Evolutionary conservation across 2,329 filamentous ascomycete species (phyloP).

Genomic region (Didymella glomerata): DNA sequence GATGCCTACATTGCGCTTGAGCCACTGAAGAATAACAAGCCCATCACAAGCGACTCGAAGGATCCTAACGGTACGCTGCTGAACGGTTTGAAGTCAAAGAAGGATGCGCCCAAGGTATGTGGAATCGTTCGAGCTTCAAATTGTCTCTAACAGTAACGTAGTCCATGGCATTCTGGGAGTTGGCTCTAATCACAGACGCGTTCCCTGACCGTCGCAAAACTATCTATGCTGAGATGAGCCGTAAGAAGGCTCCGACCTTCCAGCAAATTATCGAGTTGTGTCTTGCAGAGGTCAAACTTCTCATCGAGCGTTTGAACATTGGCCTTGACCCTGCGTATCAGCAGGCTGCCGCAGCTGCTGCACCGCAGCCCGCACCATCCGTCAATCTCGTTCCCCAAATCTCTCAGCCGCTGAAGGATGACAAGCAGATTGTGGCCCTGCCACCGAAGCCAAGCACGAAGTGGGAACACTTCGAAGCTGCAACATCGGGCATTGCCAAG

Average conservation of each 20-base stretch:
- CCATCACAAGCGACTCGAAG: conserved; percentile 83
- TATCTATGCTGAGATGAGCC: conserved; percentile 88
- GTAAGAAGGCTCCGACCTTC: conserved; percentile 81
- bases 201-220: conserved; percentile 78
- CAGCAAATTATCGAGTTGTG: conserved; percentile 77
- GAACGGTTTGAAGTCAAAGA: conserved; percentile 83
- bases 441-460: conserved; percentile 50
- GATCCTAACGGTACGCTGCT: conserved; percentile 91
- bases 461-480: conserved; percentile 38
- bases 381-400: conserved; percentile 61
- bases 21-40: conserved; percentile 83
- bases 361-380: conserved; percentile 35
- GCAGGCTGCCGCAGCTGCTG: conserved; percentile 23
- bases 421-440: conserved; percentile 56
- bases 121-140: background rate
- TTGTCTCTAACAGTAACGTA: conserved; percentile 46
- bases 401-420: conserved; percentile 58
- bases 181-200: conserved; percentile 78
- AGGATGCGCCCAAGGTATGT: conserved; percentile 74
- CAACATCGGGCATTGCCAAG: conserved; percentile 57
- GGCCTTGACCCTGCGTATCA: conserved; percentile 43
- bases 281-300: conserved; percentile 71
- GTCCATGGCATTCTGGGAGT: conserved; percentile 91
- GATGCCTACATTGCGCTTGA: conserved; percentile 80
- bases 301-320: conserved; percentile 72